Conservation (phyloP, 352 stramenopile species). For the Peronosclerospora sorghi region DNA sequence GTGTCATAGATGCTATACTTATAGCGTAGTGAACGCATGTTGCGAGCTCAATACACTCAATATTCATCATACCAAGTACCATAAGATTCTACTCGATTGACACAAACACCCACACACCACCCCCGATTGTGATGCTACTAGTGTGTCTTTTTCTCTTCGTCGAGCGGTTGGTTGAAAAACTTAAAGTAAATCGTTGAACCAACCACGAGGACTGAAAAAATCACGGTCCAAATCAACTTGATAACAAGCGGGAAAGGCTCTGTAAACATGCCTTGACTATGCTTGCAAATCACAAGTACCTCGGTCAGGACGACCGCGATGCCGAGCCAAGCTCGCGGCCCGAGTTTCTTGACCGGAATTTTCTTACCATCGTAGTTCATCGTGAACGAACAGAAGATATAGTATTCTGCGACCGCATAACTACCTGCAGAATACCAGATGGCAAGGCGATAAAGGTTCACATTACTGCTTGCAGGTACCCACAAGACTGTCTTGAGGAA, state of each 20-base stretch:
- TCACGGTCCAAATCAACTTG: slow-evolving; percentile 70
- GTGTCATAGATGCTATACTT: slow-evolving; percentile 4
- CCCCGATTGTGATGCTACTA: too few relatives aligned
- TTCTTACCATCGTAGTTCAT: slow-evolving; percentile 45
- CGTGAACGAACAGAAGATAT: slow-evolving; percentile 84
- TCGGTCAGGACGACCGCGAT: slow-evolving; percentile 70
- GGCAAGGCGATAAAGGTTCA: slow-evolving; percentile 70
- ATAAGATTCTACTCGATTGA: too few relatives aligned
- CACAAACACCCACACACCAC: too few relatives aligned
- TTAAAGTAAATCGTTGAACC: slow-evolving; percentile 81
- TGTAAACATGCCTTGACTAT: slow-evolving; percentile 82
- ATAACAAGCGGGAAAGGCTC: slow-evolving; percentile 69
- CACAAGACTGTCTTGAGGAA: slow-evolving; percentile 91
- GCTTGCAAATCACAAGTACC: slow-evolving; percentile 75
- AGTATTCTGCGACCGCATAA: slow-evolving; percentile 83
- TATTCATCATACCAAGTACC: too few relatives aligned
- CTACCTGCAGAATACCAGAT: slow-evolving; percentile 83
- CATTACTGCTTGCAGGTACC: slow-evolving; percentile 69
- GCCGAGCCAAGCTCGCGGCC: slow-evolving; percentile 71
- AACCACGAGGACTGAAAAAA: slow-evolving; percentile 60
- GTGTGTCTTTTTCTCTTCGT: slow-evolving; percentile 27
- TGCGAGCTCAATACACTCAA: too few relatives aligned
- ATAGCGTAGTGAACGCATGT: too few relatives aligned
- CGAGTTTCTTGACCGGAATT: slow-evolving; percentile 69
- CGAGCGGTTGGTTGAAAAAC: slow-evolving; percentile 44